Conservation (phyloP, 305 asterid genomes). For the Solanum hybrid region DNA sequence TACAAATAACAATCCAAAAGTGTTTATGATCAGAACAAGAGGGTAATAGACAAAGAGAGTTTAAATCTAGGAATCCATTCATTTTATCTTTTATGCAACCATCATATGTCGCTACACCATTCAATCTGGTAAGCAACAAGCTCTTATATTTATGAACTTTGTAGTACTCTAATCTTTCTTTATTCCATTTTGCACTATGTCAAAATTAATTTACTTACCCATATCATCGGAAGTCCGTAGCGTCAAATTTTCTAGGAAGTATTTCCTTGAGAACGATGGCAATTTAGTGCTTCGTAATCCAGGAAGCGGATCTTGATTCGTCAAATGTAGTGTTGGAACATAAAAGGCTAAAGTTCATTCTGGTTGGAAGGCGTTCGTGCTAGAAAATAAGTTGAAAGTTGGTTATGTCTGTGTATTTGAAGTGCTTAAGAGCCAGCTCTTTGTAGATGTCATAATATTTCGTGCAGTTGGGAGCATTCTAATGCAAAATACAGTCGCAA, state of each 20-base stretch:
- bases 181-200: not conserved
- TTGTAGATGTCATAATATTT: not conserved
- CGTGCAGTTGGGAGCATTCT: not conserved
- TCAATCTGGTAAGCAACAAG: conserved; percentile 6
- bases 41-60: not conserved
- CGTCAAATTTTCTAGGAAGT: not conserved
- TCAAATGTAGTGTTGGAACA: not conserved
- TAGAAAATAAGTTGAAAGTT: conserved; percentile 14
- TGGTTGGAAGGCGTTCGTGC: conserved; percentile 16
- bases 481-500: not conserved
- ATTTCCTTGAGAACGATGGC: not conserved
- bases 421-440: not conserved
- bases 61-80: not conserved
- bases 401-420: conserved; percentile 29
- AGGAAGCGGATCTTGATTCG: not conserved
- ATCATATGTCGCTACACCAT: not conserved
- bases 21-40: not conserved
- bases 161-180: no score
- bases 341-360: no score
- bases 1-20: not conserved
- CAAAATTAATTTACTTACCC: no score
- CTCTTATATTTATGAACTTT: not conserved
- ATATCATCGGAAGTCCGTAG: not conserved
- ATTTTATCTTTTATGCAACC: not conserved
- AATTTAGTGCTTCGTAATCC: not conserved